These are phyloP conservation scores for Solanum verrucosum DNA, from an alignment of 257 asterid species.

Conservation along the genomic window DNA sequence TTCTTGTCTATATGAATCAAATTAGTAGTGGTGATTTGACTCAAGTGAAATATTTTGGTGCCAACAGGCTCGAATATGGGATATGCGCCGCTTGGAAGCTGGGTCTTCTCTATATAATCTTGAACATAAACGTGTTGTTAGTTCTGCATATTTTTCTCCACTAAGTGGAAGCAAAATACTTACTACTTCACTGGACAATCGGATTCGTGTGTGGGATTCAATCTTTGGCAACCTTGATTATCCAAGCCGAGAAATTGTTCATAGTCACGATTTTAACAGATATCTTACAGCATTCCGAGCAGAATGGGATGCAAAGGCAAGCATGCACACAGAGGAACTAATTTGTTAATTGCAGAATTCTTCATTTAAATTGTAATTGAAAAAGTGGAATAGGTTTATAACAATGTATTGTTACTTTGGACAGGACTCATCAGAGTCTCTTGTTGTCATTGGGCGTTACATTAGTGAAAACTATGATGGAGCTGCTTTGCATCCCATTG, in stretches of 20 bases:
- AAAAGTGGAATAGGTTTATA: background rate
- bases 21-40: background rate
- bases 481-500: conserved; percentile 88
- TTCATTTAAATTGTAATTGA: background rate
- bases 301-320: conserved; percentile 96
- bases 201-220: conserved; percentile 92
- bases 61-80: conserved; percentile 95
- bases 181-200: conserved; percentile 90
- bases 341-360: background rate
- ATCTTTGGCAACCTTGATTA: conserved; percentile 75
- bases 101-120: conserved; percentile 72
- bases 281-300: conserved; percentile 91
- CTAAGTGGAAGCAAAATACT: conserved; percentile 86
- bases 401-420: background rate
- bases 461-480: conserved; percentile 91
- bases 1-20: background rate
- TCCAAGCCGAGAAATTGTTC: conserved; percentile 95
- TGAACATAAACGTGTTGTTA: conserved; percentile 81
- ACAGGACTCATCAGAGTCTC: conserved; percentile 90
- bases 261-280: conserved; percentile 90
- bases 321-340: background rate
- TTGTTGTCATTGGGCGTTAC: conserved; percentile 85
- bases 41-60: background rate
- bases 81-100: conserved; percentile 64
- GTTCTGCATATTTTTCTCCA: conserved; percentile 94